Base-by-base conservation (phyloP, 2,329 filamentous ascomycete genomes). In the Lasiodiplodia hormozganensis region DNA sequence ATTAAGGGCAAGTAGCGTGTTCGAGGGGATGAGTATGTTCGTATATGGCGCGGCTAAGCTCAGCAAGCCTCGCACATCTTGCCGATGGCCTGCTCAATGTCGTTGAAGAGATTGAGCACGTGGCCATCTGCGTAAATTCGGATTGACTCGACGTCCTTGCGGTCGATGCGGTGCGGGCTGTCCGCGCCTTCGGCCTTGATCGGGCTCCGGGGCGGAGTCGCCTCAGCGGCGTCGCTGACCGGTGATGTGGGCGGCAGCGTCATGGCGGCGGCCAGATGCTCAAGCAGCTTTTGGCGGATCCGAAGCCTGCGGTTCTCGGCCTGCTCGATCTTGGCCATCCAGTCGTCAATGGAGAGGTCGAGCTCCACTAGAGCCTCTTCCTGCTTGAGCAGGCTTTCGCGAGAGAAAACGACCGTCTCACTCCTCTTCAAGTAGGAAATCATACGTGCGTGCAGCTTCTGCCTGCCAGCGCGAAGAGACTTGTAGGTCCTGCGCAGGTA, bases 321-420 rank as follows among this genome's bases (percentile, higher is more conserved):
- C 71, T 90, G 87, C 75, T 94, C 92, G n/a, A 94, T 86, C 81
- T 94, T 94, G 73, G 82, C 84, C 60, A 92, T 88, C 90, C 92
- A 94, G 76, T 93, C 91, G 74, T 94, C 92, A 71, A 95, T 94
- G 2, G 90, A 92, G 18, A 85, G 82, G 75, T 95, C 92, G 7
- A 95, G 86, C 77, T 94, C 92, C 1, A 89, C 88, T 12, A 95
- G 84, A 1, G 91, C 90, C 78, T 94, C 92, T 77, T 94, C 92
- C 76, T 94, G 92, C 81, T 91, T 92, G 52, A 94, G 84, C 77
- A 95, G 88, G 23, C 89, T 89, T 70, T 94, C 91, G 71, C 89
- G 86, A 71, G 89, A 92, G 77, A 94, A 93, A 71, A 88, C 90
- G 68, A 90, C 88, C 5, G 88, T 86, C 38, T 90, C 87, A 10